phyloP scores from a whole-genome alignment of 2,329 filamentous ascomycete species.

The Neurospora sp. region DNA sequence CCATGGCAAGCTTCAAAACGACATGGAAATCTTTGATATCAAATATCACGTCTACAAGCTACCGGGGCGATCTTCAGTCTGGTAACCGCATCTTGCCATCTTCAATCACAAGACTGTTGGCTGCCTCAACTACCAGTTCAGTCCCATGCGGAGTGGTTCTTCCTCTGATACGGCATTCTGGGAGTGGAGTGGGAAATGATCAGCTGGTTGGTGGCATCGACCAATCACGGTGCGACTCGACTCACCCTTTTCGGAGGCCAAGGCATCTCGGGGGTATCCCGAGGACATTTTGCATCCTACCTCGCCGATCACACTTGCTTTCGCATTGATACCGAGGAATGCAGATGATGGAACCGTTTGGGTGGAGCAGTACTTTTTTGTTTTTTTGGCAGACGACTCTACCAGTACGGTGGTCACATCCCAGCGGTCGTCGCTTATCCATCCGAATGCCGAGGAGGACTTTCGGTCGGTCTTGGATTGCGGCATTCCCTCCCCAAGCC shows the following conservation, averaged over 20 bases:
- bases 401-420: not conserved
- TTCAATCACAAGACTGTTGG: not conserved
- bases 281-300: not conserved
- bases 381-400: not conserved
- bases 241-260: slow-evolving; percentile 12
- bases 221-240: slow-evolving; percentile 14
- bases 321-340: not conserved
- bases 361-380: not conserved
- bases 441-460: not conserved
- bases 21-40: not conserved
- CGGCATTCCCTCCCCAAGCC: not conserved
- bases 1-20: not conserved
- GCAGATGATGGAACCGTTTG: not conserved
- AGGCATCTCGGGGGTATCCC: slow-evolving; percentile 16
- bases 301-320: not conserved
- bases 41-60: not conserved
- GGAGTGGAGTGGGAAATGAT: slow-evolving; percentile 13
- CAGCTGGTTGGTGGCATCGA: slow-evolving; percentile 13
- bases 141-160: not conserved
- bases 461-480: not conserved
- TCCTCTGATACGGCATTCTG: not conserved
- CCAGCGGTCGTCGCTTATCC: not conserved
- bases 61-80: not conserved
- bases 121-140: not conserved
- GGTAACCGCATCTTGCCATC: not conserved